Evolutionary conservation across 2,329 filamentous ascomycete species (phyloP), one percentile per base, ranked within the genome.

Genomic region (Phyllosticta paracitricarpa): DNA sequence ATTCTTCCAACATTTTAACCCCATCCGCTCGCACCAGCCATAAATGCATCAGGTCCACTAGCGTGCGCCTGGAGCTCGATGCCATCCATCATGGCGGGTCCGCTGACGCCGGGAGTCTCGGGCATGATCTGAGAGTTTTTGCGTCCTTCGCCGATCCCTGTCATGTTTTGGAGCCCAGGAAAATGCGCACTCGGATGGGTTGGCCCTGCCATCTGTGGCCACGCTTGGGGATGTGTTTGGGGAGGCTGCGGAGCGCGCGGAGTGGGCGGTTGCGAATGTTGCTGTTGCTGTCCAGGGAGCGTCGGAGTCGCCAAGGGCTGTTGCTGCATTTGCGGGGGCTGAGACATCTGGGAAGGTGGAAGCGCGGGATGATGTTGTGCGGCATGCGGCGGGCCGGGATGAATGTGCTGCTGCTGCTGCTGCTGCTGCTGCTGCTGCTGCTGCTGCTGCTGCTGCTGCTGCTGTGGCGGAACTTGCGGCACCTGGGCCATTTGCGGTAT

Each of bases 221-320:
- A 61, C 12, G 54, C 8, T 48, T 61, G 58, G 8, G 58, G 22
- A 12, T 61, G 58, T 19, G 40, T 26, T 17, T 54, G 57, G 12
- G 57, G 58, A 10, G 58, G 54, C 35, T 56, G 58, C 9, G 51
- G 58, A 2, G 35, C 24, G 40, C 56, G 58, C 2, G 58, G 58
- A 14, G 58, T 61, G 19, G 58, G 58, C 9, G 58, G 58, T 53
- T 61, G 58, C 1, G 58, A 61, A 24, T 60, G 58, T 10, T 25
- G 58, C 22, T 61, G 58, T 19, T 56, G 58, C 48, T 61, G 58
- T 19, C 58, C 54, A 10, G 58, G 54, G n/a, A 61, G 54, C n/a
- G 48, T 48, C 24, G 58, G 54, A 12, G 58, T 61, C 14, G 53
- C 58, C 10, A 61, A 54, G 10, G 58, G 35, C 24, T 61, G 58